A percentile compares a stretch with the other conserved stretches of the same genome.
phyloP scores from a whole-genome alignment of 805 yeast genomes.

The Candida nitratophila region DNA sequence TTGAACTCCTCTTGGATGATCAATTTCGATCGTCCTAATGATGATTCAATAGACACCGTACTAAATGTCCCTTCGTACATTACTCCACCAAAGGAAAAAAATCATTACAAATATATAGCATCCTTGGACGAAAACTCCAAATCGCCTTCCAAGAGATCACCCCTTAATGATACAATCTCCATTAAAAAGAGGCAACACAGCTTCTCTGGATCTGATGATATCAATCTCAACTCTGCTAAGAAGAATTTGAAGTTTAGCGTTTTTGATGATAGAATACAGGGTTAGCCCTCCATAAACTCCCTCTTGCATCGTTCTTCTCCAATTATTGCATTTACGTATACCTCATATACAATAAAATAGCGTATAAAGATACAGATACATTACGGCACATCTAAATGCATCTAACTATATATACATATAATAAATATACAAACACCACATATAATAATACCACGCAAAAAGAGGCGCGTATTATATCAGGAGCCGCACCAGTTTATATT shows the following conservation, averaged over 20 bases:
- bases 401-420: no score
- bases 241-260: conserved; percentile 9
- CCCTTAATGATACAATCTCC: neutral
- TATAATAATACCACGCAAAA: no score
- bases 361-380: no score
- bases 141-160: neutral
- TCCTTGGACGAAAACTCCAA: neutral
- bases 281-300: neutral
- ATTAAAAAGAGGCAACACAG: neutral
- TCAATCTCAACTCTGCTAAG: conserved; percentile 1
- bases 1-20: conserved; percentile 13
- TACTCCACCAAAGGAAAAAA: conserved; percentile 16
- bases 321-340: neutral
- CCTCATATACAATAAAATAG: no score
- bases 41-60: neutral
- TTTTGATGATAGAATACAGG: conserved; percentile 8
- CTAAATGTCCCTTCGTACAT: conserved; percentile 13
- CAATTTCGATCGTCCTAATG: conserved; percentile 1
- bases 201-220: conserved; percentile 3
- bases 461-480: no score
- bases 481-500: no score
- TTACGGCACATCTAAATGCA: no score
- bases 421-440: no score
- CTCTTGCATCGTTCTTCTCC: no score
- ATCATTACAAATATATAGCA: conserved; percentile 8